Evolutionary conservation across 306 rosid species (phyloP), one percentile per base, ranked within the genome.

Genomic region (Lotus japonicus): DNA sequence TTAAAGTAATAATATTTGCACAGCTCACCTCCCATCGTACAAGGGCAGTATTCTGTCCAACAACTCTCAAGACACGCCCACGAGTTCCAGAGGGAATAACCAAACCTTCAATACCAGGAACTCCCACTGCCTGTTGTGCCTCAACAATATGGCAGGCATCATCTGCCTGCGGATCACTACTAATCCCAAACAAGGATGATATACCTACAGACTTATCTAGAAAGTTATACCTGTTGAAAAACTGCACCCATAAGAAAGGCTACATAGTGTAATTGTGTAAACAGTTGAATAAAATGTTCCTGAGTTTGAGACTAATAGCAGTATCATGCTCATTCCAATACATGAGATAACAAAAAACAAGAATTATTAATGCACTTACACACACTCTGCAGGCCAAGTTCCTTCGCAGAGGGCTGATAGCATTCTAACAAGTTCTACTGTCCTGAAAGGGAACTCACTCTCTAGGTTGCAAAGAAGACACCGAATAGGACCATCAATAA

Each of bases 351-450:
- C 52, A 59, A 7, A 64, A 67, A 62, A 68, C 56, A 74, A 19
- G 19, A 76, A 72, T 49, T 61, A 9, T 48, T 64, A 13, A 52
- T 68, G 61, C 66, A 84, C 97, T 90, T 75, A 90, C 98, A 83
- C 97, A 54, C 98, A 92, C 73, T 90, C 96, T 73, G 98, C 89
- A 18, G 98, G 87, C 98, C 97, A 92, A 31, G 84, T 54, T 71
- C 97, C 98, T 80, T 88, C 97, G 79, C 87, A 83, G n/a, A 92
- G 96, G 79, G 98, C 90, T 58, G 98, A 92, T 70, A 92, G 66
- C 75, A 90, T 77, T 55, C 53, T 89, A 41, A 92, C 84, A 68
- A 92, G 82, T 67, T 90, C 96, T 31, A 71, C 61, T 4, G 83
- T 81, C 83, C 92, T 79, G 81, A 77, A 79, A 69, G 98, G 98